phyloP scores from a whole-genome alignment of 768 basidiomycete genomes.

The Russula sp. region DNA sequence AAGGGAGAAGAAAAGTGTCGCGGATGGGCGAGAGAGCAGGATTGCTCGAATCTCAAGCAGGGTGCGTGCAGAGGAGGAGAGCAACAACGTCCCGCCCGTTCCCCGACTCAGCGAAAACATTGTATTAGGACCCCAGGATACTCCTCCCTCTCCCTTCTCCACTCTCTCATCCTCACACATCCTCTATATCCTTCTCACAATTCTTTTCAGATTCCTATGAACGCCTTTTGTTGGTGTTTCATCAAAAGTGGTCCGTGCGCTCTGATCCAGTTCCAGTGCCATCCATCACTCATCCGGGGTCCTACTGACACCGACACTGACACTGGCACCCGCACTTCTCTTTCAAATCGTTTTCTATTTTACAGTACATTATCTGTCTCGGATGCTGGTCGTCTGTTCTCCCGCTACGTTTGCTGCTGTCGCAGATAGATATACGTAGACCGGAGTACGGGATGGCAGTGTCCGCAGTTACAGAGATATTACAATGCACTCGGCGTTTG shows the following conservation, averaged over 20 bases:
- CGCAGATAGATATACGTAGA: neutral
- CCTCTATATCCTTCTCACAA: neutral
- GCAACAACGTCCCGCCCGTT: neutral
- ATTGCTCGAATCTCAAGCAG: conserved; percentile 23
- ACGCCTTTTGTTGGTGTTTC: neutral
- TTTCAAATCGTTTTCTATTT: too few species aligned
- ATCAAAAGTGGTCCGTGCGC: neutral
- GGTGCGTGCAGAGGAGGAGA: conserved; percentile 9
- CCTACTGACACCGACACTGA: conserved; percentile 1
- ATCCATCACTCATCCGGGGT: conserved; percentile 16
- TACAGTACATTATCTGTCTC: neutral
- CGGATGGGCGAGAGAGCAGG: conserved; percentile 23
- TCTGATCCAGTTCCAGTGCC: conserved; percentile 9
- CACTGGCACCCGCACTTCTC: neutral
- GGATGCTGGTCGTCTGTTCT: neutral
- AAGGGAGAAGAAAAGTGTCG: conserved; percentile 25
- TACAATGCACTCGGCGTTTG: conserved; percentile 2
- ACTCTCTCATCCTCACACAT: neutral
- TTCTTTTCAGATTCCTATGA: neutral
- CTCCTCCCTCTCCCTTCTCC: neutral
- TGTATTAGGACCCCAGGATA: conserved; percentile 12
- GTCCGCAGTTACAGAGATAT: neutral
- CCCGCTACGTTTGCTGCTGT: neutral
- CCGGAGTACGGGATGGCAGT: neutral
- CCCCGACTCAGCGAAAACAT: neutral